Conservation (phyloP, 768 basidiomycete genomes). For the Macrocybe gigantea region DNA sequence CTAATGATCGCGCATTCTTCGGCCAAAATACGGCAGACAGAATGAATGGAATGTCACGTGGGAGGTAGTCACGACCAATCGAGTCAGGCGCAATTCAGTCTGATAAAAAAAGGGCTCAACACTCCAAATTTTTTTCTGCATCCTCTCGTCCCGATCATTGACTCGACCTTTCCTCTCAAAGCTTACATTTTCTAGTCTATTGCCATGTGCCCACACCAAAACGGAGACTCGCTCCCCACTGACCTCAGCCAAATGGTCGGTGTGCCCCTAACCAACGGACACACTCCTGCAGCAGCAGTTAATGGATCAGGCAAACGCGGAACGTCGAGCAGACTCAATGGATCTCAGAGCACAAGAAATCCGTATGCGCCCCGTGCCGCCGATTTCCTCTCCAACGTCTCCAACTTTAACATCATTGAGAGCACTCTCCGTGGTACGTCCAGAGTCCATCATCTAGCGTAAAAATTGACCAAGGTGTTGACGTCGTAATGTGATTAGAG, state of each 20-base stretch:
- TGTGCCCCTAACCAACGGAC: constrained; percentile 50
- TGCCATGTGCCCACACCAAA: constrained; percentile 59
- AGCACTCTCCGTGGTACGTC: constrained; percentile 86
- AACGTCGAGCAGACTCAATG: constrained; percentile 26
- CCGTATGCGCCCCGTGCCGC: constrained; percentile 89
- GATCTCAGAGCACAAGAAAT: constrained; percentile 46
- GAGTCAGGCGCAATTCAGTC: no score
- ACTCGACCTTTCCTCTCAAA: no score
- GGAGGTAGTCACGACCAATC: no score
- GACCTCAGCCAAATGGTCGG: constrained; percentile 64
- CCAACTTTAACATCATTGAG: constrained; percentile 95
- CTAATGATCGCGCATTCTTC: no score
- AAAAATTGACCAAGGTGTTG: constrained; percentile 7
- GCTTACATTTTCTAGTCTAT: no score
- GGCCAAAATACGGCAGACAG: no score
- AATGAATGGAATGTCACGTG: no score
- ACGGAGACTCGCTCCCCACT: constrained; percentile 39
- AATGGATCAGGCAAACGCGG: constrained; percentile 36
- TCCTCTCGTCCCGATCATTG: no score
- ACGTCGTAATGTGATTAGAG: constrained; percentile 44
- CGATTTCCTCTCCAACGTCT: constrained; percentile 89
- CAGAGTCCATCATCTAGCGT: background rate
- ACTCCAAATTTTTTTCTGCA: no score
- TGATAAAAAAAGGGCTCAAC: no score
- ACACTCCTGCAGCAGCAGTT: constrained; percentile 17